Evolutionary conservation across 202 grass and related monocot species (phyloP), one percentile per base, ranked within the genome.

Genomic region (Zoysia matrella): DNA sequence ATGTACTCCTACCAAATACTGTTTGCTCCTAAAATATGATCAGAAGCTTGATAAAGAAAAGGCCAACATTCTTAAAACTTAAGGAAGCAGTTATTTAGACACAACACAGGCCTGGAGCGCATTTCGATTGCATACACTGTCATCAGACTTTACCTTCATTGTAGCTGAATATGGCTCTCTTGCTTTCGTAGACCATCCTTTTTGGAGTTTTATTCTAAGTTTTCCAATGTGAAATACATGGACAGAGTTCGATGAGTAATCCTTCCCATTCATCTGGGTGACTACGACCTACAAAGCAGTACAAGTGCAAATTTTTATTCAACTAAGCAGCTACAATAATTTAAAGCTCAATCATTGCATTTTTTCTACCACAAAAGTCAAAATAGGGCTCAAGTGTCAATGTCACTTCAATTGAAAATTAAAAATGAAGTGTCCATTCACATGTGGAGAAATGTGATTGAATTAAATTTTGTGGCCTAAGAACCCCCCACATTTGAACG

Each of bases 151-250:
- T 91, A 97, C 95, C 95, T 91, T 89, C 95, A 98, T 98, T 3
- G 79, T 86, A 69, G 90, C 56, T 12, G 95, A 91, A 84, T 98
- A 98, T 60, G 90, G 84, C 65, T 98, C 95, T 86, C 85, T 93
- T 65, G 95, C 95, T 78, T 94, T 98, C 60, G 92, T 98, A 85
- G 83, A 91, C 75, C 92, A 84, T 81, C 95, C 95, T 84, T 98
- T 98, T 64, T 86, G 67, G 50, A 98, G 88, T 72, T 98, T 94
- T 79, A 93, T 84, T 91, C 88, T 89, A 53, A 90, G 61, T 60
- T 90, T 98, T 77, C 90, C 92, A 56, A 98, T 89, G 85, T 93
- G 95, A 84, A 98, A 87, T 80, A 81, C 83, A 87, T 98, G 95
- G 65, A 94, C 69, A 63, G 95, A 91, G 60, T 73, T 91, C 15